Base-by-base conservation (phyloP, 768 basidiomycete genomes). In the Boletus tylopilopsis region DNA sequence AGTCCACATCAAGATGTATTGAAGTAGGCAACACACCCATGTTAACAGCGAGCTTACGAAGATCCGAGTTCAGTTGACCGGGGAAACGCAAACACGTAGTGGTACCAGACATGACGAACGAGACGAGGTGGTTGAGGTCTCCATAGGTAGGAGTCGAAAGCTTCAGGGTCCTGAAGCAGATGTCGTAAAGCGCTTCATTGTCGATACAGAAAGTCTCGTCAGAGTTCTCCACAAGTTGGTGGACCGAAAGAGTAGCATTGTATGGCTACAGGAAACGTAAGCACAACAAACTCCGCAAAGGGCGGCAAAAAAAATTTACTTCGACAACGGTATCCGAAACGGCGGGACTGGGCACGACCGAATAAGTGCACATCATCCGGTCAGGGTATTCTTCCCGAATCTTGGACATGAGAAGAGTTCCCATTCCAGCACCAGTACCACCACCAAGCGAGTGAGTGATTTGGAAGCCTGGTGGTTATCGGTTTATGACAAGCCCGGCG, bases 171-270 rank as follows among this genome's bases (percentile, higher is more conserved):
- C 92, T 82, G 84, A 96, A 94, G 74, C 94, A 97, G 66, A 99
- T 99, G 67, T 98, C 96, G 73, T 98, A 96, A 48, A 99, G 85
- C 24, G 95, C 96, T 72, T 98, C 95, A 70, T 98, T 98, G 69
- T 98, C 95, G 68, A 99, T 98, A 72, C 95, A 98, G 90, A 98
- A 98, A 16, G 96, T 98, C 75, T 96, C 94, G 66, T 98, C 95
- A 30, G 95, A 97, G 81, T 98, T 98, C 74, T 98, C 96, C 45
- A 98, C 96, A 36, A 98, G 84, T 73, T 98, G 96, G 70, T 98
- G 95, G 11, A 98, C 93, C 45, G 93, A 96, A 45, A 98, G 88
- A 5, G 94, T 96, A 29, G 95, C 96, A 71, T 98, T 98, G 81
- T 98, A 99, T 3, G 96, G 95, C 88, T 90, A 59, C 34, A 45